Evolutionary conservation across 108 stramenopile genomes (phyloP).

Genomic region (Skeletonema grethae): DNA sequence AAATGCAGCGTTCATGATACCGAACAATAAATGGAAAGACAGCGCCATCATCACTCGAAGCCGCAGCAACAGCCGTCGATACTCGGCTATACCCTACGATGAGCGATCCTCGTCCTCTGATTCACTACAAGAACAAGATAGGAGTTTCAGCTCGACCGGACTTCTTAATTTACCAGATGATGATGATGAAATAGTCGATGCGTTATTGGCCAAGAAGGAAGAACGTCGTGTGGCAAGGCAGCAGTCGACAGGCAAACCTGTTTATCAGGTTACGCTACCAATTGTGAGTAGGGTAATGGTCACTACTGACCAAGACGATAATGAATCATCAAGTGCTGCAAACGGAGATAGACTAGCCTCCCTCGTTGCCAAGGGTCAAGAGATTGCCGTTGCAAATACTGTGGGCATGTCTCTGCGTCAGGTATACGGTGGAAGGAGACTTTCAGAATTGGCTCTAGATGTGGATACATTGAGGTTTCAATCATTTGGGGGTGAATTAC

Average conservation of each 20-base stretch:
- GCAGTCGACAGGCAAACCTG: constrained; percentile 17
- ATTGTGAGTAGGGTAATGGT: constrained; percentile 13
- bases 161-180: constrained; percentile 37
- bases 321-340: constrained; percentile 6
- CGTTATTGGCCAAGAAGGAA: constrained; percentile 50
- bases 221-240: constrained; percentile 34
- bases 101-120: constrained; percentile 19
- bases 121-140: constrained; percentile 1
- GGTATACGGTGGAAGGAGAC: constrained; percentile 53
- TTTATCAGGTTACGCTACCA: constrained; percentile 55
- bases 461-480: constrained; percentile 63
- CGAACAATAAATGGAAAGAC: neutral
- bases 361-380: constrained; percentile 49
- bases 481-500: constrained; percentile 49
- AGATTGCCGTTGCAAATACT: constrained; percentile 32
- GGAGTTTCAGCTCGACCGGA: constrained; percentile 4
- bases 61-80: constrained; percentile 31
- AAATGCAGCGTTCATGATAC: neutral
- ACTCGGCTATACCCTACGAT: constrained; percentile 49
- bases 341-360: constrained; percentile 18
- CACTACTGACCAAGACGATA: neutral
- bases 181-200: constrained; percentile 49
- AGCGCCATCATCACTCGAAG: constrained; percentile 2
- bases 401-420: constrained; percentile 67
- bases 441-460: constrained; percentile 58